Conservation (phyloP, 225 moss, liverwort and hornwort species). For the Antitrichia curtipendula region DNA sequence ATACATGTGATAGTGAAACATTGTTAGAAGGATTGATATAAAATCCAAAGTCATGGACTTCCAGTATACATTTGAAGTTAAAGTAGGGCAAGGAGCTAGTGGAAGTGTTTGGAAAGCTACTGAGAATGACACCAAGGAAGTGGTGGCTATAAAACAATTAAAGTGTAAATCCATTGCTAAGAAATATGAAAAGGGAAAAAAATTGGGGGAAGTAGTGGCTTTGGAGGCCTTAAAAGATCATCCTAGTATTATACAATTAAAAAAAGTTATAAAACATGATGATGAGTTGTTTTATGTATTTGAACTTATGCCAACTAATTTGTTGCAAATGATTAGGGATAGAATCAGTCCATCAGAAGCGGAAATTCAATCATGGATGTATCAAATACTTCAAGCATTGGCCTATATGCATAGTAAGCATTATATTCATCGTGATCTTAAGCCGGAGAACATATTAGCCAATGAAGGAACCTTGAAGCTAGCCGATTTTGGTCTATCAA, state of each 20-base stretch:
- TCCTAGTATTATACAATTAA: not conserved
- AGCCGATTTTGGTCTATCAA: conserved; percentile 52
- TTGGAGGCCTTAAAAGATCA: not conserved
- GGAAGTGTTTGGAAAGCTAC: conserved; percentile 2
- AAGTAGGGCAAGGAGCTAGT: not conserved
- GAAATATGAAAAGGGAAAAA: not conserved
- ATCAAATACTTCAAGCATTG: not conserved
- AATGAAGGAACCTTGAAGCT: not conserved
- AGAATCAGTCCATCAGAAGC: not conserved
- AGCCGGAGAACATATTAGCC: not conserved
- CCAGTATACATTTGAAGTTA: not conserved
- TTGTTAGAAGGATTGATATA: not conserved
- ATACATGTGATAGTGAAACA: not conserved
- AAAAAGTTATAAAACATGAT: not conserved
- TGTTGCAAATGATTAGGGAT: not conserved
- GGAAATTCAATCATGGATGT: conserved; percentile 2
- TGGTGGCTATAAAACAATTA: not conserved
- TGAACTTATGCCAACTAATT: not conserved
- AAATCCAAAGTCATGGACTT: not conserved
- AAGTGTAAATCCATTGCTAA: not conserved
- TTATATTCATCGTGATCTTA: not conserved
- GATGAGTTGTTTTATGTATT: not conserved
- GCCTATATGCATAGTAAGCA: not conserved
- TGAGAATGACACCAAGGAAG: not conserved
- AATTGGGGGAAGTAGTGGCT: not conserved